These are phyloP conservation scores for Didymella lethalis DNA, from an alignment of 2,329 filamentous ascomycete species.

Conservation along the genomic window DNA sequence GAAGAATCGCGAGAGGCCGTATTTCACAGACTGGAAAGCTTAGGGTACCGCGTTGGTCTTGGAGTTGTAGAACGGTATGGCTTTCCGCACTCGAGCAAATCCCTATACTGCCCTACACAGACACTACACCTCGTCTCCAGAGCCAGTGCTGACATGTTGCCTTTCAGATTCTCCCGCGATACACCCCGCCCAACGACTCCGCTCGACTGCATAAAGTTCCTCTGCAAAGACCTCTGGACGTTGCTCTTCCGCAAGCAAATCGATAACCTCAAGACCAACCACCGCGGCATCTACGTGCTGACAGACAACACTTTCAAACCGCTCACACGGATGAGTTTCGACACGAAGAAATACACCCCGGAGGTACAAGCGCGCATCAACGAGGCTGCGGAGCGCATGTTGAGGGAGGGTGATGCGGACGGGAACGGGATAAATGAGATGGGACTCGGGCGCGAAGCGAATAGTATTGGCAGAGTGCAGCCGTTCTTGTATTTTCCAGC, in stretches of 20 bases:
- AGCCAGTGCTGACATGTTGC: too few relatives aligned
- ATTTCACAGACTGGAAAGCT: constrained; percentile 80
- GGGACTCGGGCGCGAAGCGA: constrained; percentile 60
- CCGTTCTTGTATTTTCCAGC: constrained; percentile 94
- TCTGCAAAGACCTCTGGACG: constrained; percentile 98
- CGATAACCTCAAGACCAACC: constrained; percentile 98
- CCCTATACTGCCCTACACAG: too few relatives aligned
- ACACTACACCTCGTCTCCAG: too few relatives aligned
- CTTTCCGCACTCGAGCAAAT: neutral
- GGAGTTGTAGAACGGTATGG: constrained; percentile 86
- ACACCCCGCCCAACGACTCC: constrained; percentile 89
- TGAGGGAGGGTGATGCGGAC: constrained; percentile 40
- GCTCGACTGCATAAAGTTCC: constrained; percentile 95
- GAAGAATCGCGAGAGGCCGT: constrained; percentile 86
- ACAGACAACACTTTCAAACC: constrained; percentile 93
- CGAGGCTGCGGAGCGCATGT: constrained; percentile 27
- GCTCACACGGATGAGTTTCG: constrained; percentile 87
- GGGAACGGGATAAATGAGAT: constrained; percentile 11
- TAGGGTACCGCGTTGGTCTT: constrained; percentile 92
- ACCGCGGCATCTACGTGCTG: constrained; percentile 93
- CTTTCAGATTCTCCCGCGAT: constrained; percentile 76
- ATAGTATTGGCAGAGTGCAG: constrained; percentile 43
- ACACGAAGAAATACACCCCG: constrained; percentile 54
- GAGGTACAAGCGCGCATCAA: constrained; percentile 32
- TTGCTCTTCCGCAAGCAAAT: constrained; percentile 96